Conservation (phyloP, 202 grass and related monocot species). For the Dendrocalamus latiflorus region DNA sequence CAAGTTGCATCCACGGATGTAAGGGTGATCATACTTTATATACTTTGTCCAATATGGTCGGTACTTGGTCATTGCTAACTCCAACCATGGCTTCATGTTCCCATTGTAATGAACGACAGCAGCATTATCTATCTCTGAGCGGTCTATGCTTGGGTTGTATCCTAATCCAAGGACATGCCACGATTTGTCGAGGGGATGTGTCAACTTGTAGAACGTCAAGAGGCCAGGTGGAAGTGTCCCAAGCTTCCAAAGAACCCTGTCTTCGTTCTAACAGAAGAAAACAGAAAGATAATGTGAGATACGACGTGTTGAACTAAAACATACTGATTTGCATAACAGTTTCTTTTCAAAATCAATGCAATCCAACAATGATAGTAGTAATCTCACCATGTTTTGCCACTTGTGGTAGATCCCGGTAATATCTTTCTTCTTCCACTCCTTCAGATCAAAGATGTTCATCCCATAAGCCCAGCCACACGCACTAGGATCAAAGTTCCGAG, state of each 20-base stretch:
- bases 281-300: constrained; percentile 11
- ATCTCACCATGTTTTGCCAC: constrained; percentile 84
- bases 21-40: constrained; percentile 94
- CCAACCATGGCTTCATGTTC: constrained; percentile 99
- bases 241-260: constrained; percentile 93
- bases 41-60: constrained; percentile 89
- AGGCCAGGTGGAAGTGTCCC: constrained; percentile 90
- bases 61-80: constrained; percentile 94
- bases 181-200: constrained; percentile 85
- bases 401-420: constrained; percentile 99
- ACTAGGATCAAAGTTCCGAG: constrained; percentile 93
- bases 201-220: constrained; percentile 97
- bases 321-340: background rate
- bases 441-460: constrained; percentile 97
- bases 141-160: constrained; percentile 94
- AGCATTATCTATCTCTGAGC: constrained; percentile 82
- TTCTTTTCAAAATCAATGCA: background rate
- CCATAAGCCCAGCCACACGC: constrained; percentile 97
- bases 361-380: background rate
- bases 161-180: constrained; percentile 97
- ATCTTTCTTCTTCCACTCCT: constrained; percentile 94
- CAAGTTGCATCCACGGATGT: constrained; percentile 81
- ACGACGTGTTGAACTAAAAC: background rate
- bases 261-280: constrained; percentile 66
- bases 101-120: constrained; percentile 95